Conservation (phyloP, 179 eudicot genomes). For the Carnegiea gigantea region DNA sequence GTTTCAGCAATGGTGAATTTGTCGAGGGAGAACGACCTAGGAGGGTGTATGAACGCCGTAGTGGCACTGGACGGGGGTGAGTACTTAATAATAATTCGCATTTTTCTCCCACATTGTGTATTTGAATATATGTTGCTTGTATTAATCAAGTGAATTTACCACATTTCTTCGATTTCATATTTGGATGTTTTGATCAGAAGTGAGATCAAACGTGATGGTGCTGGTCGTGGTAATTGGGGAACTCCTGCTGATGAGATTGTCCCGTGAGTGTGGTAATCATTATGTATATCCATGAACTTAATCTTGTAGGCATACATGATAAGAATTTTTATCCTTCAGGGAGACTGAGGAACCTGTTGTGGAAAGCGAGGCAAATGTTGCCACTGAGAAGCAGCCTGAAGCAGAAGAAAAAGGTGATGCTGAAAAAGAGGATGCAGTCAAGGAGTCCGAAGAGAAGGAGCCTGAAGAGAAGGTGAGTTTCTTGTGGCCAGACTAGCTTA, state of each 20-base stretch:
- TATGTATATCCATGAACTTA: neutral
- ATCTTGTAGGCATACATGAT: neutral
- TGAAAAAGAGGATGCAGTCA: slow-evolving; percentile 56
- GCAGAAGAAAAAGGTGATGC: slow-evolving; percentile 60
- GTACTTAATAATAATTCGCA: neutral
- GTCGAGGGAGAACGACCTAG: slow-evolving; percentile 72
- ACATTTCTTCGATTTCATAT: neutral
- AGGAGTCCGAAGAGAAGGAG: slow-evolving; percentile 65
- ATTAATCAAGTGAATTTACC: neutral
- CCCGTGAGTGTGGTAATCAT: slow-evolving; percentile 44
- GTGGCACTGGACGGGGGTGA: slow-evolving; percentile 94
- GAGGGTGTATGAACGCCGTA: slow-evolving; percentile 73
- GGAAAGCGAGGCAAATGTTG: slow-evolving; percentile 54
- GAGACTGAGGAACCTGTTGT: slow-evolving; percentile 56
- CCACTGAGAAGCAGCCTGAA: slow-evolving; percentile 54
- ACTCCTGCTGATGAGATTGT: slow-evolving; percentile 66
- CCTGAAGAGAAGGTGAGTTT: slow-evolving; percentile 65
- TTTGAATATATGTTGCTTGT: neutral
- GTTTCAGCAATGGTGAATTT: slow-evolving; percentile 59
- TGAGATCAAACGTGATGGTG: slow-evolving; percentile 84
- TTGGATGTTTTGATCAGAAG: slow-evolving; percentile 36
- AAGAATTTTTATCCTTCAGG: slow-evolving; percentile 27
- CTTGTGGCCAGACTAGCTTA: neutral
- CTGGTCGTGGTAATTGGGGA: slow-evolving; percentile 99
- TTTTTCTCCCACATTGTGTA: neutral